These are phyloP conservation scores for Wallemia ichthyophaga DNA, from an alignment of 1,284 basidiomycete genomes.

Conservation along the genomic window DNA sequence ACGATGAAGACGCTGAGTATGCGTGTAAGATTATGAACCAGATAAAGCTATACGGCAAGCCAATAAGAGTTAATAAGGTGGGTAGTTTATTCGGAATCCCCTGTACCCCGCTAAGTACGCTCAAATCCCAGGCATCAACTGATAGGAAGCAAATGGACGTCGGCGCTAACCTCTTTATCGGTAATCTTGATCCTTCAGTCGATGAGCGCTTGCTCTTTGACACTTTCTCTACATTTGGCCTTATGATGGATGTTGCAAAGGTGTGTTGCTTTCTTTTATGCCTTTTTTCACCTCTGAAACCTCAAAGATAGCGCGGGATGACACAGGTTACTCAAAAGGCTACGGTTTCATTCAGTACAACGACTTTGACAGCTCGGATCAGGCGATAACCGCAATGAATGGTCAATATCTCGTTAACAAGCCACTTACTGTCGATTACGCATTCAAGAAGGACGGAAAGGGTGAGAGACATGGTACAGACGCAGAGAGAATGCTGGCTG, in stretches of 20 bases:
- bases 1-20: constrained; percentile 94
- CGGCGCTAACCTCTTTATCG: constrained; percentile 87
- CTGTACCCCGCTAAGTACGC: constrained; percentile 1
- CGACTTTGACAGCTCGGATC: constrained; percentile 87
- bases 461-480: constrained; percentile 86
- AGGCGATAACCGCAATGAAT: constrained; percentile 87
- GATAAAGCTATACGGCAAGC: constrained; percentile 95
- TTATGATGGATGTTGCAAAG: constrained; percentile 79
- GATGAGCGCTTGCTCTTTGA: constrained; percentile 79
- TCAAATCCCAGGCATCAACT: constrained; percentile 37
- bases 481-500: constrained; percentile 75
- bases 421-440: constrained; percentile 80
- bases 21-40: constrained; percentile 99
- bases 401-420: constrained; percentile 95
- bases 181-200: constrained; percentile 72
- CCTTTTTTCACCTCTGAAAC: neutral
- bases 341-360: constrained; percentile 93
- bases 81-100: constrained; percentile 10
- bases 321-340: constrained; percentile 62
- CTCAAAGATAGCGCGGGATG: constrained; percentile 59
- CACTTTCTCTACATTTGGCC: constrained; percentile 79
- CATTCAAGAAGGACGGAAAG: constrained; percentile 96
- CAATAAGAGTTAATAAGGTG: constrained; percentile 91
- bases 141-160: constrained; percentile 95
- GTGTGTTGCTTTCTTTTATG: constrained; percentile 20